phyloP scores from a whole-genome alignment of 768 basidiomycete species.

The Mycena vulgaris region DNA sequence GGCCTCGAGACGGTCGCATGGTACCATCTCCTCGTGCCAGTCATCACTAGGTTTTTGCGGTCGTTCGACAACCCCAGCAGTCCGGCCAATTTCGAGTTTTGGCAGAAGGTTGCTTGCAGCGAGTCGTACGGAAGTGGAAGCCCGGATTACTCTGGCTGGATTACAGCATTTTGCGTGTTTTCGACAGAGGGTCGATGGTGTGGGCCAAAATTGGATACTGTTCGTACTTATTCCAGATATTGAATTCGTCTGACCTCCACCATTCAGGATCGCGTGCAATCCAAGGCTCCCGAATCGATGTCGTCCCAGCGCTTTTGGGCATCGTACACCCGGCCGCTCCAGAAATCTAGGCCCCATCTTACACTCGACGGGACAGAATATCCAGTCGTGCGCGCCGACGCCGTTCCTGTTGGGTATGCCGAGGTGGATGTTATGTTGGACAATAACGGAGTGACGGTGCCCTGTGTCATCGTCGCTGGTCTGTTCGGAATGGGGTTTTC shows the following conservation, averaged over 20 bases:
- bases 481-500: constrained; percentile 25
- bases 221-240: background rate
- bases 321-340: background rate
- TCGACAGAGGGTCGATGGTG: background rate
- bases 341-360: background rate
- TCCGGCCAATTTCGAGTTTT: constrained; percentile 9
- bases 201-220: constrained; percentile 1
- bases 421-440: constrained; percentile 6
- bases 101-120: background rate
- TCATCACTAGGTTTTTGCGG: constrained; percentile 54
- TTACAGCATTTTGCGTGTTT: constrained; percentile 21
- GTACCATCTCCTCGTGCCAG: constrained; percentile 56
- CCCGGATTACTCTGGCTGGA: constrained; percentile 5
- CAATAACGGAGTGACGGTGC: background rate
- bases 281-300: background rate
- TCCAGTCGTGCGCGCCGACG: background rate
- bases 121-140: background rate
- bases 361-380: constrained; percentile 7
- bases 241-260: background rate
- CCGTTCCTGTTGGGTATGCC: constrained; percentile 4
- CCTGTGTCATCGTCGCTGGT: constrained; percentile 5
- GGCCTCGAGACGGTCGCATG: constrained; percentile 49
- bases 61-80: constrained; percentile 47
- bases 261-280: background rate
- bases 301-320: constrained; percentile 17